Percentiles rank a stretch among this genome's conserved stretches.
Evolutionary conservation across 495 filamentous ascomycete genomes (phyloP).

Genomic region (Talaromyces nanjingensis): DNA sequence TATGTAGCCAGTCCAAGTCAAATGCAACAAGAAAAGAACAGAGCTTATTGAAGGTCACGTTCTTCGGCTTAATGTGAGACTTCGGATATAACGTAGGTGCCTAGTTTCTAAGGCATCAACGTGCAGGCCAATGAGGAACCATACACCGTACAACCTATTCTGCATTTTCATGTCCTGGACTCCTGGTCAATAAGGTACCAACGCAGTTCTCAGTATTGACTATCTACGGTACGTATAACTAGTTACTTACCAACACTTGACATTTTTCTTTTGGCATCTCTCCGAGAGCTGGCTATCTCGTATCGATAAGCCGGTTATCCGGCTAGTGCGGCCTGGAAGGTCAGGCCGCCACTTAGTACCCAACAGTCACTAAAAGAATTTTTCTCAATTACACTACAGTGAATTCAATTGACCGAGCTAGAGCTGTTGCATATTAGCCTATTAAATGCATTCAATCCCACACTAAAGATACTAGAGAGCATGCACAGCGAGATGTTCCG

Average conservation of each 20-base stretch:
- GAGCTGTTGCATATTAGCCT: not conserved
- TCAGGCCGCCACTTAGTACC: not conserved
- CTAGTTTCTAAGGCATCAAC: not conserved
- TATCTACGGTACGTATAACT: too few relatives aligned
- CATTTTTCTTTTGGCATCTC: not conserved
- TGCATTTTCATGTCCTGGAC: too few relatives aligned
- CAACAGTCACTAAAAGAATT: not conserved
- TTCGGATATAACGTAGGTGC: not conserved
- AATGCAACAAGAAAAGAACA: not conserved
- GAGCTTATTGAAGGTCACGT: not conserved
- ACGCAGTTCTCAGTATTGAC: too few relatives aligned
- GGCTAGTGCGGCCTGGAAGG: not conserved
- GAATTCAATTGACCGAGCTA: not conserved
- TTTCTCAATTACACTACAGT: not conserved
- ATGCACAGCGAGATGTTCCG: constrained; percentile 5
- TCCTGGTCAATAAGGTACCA: too few relatives aligned
- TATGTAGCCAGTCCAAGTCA: not conserved
- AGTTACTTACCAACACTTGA: too few relatives aligned
- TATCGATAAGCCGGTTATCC: constrained; percentile 5
- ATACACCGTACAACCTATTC: not conserved
- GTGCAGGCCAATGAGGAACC: too few relatives aligned
- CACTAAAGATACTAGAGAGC: not conserved
- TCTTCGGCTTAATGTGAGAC: not conserved
- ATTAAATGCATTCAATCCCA: not conserved
- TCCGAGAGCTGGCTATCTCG: not conserved